Evolutionary conservation across 23 red algal genomes (phyloP), one percentile per base, ranked within the genome.

Genomic region (Gracilaria domingensis): DNA sequence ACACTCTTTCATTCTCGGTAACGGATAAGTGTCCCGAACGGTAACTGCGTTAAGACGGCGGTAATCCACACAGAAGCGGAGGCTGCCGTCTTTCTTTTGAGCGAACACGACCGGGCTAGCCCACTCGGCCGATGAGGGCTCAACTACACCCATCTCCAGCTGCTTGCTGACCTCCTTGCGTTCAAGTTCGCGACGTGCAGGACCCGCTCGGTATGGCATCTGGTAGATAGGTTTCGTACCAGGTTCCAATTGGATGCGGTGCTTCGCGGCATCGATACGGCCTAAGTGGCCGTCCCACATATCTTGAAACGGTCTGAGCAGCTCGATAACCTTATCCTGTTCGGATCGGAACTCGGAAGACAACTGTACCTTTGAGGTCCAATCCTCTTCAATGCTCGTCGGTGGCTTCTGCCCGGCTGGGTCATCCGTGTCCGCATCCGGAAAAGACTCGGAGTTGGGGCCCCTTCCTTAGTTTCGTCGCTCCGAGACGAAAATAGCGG

Each of bases 1-100:
- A 25, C 29, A 72, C 42, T 66, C 82, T 39, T 86, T 60, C 60
- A 86, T 69, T 4, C 18, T 20, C 17, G 82, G 82, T 86, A 86
- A 12, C 20, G 82, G 82, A 38, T 86, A 86, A 1, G 34, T 28
- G 50, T 86, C 11, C 58, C 44, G 48, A 20, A 72, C 66, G 18
- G 33, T 36, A 8, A 36, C 38, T 8, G 13, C 61, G 26, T 86
- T 71, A 24, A 70, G 64, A 8, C 34, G 59, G 1, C 57, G 0
- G 20, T 39, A 72, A 26, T 86, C 33, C 20, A 86, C 28, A 55
- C 60, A 71, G 17, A 86, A 69, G 33, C 42, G 42, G 11, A 79
- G 40, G 4, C 6, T 37, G 14, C 67, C 34, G n/a, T 30, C 67
- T 29, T 74, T 29, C 6, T 74, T 74, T 25, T 38, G 67, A 45